A percentile compares a stretch with the other conserved stretches of the same genome.
phyloP scores from a whole-genome alignment of 345 rosid species.

The Populus alba region DNA sequence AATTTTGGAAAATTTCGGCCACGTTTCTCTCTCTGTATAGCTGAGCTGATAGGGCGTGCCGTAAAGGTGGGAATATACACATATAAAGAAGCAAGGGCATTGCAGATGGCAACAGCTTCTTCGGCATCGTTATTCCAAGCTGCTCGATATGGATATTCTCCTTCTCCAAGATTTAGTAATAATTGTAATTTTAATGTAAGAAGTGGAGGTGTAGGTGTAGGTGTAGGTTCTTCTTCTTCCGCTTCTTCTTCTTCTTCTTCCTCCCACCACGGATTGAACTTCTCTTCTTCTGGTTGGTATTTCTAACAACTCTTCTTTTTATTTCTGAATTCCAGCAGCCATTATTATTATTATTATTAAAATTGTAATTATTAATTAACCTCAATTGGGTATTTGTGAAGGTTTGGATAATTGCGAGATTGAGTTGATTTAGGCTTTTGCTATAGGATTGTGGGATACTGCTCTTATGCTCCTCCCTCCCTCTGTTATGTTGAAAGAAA shows the following conservation, averaged over 20 bases:
- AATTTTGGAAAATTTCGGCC: neutral
- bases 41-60: neutral
- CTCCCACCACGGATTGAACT: constrained; percentile 36
- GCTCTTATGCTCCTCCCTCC: too few relatives aligned
- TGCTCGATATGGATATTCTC: constrained; percentile 43
- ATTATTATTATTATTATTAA: too few relatives aligned
- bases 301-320: neutral
- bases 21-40: neutral
- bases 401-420: too few relatives aligned
- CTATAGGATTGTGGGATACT: too few relatives aligned
- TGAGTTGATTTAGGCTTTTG: too few relatives aligned
- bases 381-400: too few relatives aligned
- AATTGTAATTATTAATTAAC: too few relatives aligned
- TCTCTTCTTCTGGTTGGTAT: constrained; percentile 23
- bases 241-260: constrained; percentile 41
- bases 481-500: too few relatives aligned
- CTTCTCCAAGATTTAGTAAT: constrained; percentile 28
- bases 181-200: constrained; percentile 1
- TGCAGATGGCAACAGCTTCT: constrained; percentile 44
- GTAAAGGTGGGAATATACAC: neutral
- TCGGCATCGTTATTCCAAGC: constrained; percentile 31
- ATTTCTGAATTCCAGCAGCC: too few relatives aligned
- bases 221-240: constrained; percentile 27
- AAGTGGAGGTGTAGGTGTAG: constrained; percentile 27
- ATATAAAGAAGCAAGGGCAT: neutral